phyloP scores from a whole-genome alignment of 495 filamentous ascomycete genomes.

The Sordaria brevicollis region DNA sequence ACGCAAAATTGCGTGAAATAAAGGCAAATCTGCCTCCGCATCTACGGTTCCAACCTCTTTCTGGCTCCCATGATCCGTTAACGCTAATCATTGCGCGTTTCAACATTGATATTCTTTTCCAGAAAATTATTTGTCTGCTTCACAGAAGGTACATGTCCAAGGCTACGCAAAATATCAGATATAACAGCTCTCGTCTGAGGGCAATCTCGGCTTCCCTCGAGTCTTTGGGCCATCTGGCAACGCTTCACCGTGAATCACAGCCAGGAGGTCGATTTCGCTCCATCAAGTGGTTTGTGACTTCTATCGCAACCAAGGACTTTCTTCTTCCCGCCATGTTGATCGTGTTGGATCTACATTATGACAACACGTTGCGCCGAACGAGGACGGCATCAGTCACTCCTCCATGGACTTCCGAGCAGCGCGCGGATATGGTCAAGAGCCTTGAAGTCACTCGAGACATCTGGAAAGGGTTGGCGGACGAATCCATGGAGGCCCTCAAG shows the following conservation, averaged over 20 bases:
- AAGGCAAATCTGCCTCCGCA: slow-evolving; percentile 57
- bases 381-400: slow-evolving; percentile 28
- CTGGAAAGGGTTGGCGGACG: slow-evolving; percentile 64
- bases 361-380: slow-evolving; percentile 23
- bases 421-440: slow-evolving; percentile 62
- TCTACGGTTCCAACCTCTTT: slow-evolving; percentile 57
- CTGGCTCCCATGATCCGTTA: slow-evolving; percentile 64
- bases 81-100: slow-evolving; percentile 74
- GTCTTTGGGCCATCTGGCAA: slow-evolving; percentile 63
- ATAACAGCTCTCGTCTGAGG: slow-evolving; percentile 67
- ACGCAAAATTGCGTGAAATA: slow-evolving; percentile 60
- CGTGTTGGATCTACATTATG: slow-evolving; percentile 60
- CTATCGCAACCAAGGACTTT: slow-evolving; percentile 74
- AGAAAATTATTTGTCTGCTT: slow-evolving; percentile 72
- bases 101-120: slow-evolving; percentile 69
- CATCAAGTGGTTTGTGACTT: slow-evolving; percentile 65
- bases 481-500: slow-evolving; percentile 84
- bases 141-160: slow-evolving; percentile 74
- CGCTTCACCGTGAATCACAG: slow-evolving; percentile 65
- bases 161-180: slow-evolving; percentile 60
- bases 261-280: slow-evolving; percentile 59
- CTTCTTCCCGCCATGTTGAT: slow-evolving; percentile 84
- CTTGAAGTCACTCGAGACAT: slow-evolving; percentile 65
- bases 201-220: slow-evolving; percentile 73
- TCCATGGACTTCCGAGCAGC: slow-evolving; percentile 61